Base-by-base conservation (phyloP, 208 protist genomes). In the Sergeia podlipaevii region DNA sequence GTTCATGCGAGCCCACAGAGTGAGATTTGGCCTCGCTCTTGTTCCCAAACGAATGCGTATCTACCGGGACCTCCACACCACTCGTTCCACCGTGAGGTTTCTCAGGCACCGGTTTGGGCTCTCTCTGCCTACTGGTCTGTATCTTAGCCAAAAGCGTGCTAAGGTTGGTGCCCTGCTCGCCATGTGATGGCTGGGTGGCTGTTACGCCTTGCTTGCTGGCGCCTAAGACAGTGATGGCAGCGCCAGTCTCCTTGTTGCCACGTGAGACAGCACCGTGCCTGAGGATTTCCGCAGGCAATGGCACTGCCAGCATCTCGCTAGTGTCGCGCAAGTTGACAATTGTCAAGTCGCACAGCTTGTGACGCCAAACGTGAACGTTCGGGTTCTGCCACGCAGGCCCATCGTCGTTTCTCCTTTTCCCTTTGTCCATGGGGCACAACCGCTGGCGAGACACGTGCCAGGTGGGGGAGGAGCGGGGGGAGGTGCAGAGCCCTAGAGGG, bases 291-390 rank as follows among this genome's bases (percentile, higher is more conserved):
- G 8, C 21, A 24, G 45, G 15, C 23, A n/a, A n/a, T n/a, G n/a
- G n/a, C 26, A 41, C 18, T 13, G 21, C 42, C 28, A 92, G 49
- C 37, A 58, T 13, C 60, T 89, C 80, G 20, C 38, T 57, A 2
- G 48, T 32, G 42, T 89, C 70, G 21, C 85, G 70, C 45, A 92
- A 68, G 47, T 87, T 89, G 49, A 92, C 64, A 4, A 92, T 70
- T 2, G 77, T 80, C 26, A 92, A 51, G 29, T 86, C 75, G 18
- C 77, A 52, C 18, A 68, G 65, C 34, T 80, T 76, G 37, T 70
- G 82, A 24, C 44, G 63, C 85, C 85, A 92, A 8, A 87, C 78
- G 32, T 92, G 80, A 13, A 82, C 55, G 42, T 45, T 29, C 20
- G 29, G 18, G 53, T 86, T 76, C 41, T 68, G 53, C 74, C 74